phyloP scores from a whole-genome alignment of 345 rosid species.

The Adansonia digitata region DNA sequence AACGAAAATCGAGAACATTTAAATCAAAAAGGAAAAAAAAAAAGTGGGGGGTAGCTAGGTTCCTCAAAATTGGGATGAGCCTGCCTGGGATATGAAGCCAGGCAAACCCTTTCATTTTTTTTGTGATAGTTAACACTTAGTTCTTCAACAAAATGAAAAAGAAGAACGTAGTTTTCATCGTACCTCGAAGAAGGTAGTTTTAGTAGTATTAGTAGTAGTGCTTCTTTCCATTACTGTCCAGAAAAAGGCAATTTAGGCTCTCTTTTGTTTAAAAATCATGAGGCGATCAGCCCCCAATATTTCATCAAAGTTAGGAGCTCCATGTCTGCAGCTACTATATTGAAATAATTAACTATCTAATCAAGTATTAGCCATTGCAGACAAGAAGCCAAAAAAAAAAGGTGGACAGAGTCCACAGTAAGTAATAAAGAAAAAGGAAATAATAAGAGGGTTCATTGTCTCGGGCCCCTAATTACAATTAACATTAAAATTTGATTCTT shows the following conservation, averaged over 20 bases:
- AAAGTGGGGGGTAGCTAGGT: no score
- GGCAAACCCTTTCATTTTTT: not conserved
- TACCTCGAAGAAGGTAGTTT: conserved; percentile 19
- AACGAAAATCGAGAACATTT: not conserved
- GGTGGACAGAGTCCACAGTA: not conserved
- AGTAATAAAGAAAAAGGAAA: not conserved
- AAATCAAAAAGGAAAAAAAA: not conserved
- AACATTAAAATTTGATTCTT: not conserved
- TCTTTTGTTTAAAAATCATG: conserved; percentile 16
- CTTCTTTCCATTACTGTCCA: not conserved
- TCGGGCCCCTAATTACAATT: conserved; percentile 42
- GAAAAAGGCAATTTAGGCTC: conserved; percentile 5
- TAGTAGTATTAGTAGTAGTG: not conserved
- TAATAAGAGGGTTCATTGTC: conserved; percentile 7
- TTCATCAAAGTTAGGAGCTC: conserved; percentile 27
- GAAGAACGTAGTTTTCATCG: conserved; percentile 21
- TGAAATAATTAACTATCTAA: conserved; percentile 11
- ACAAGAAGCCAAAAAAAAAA: not conserved
- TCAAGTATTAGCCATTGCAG: not conserved
- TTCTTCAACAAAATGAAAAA: not conserved
- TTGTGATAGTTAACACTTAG: no score
- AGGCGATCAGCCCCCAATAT: not conserved
- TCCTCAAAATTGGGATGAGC: not conserved
- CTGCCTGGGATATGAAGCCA: not conserved
- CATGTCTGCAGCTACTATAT: conserved; percentile 1